phyloP scores from a whole-genome alignment of 352 stramenopile species.

The Globisporangium cylindrosporum region DNA sequence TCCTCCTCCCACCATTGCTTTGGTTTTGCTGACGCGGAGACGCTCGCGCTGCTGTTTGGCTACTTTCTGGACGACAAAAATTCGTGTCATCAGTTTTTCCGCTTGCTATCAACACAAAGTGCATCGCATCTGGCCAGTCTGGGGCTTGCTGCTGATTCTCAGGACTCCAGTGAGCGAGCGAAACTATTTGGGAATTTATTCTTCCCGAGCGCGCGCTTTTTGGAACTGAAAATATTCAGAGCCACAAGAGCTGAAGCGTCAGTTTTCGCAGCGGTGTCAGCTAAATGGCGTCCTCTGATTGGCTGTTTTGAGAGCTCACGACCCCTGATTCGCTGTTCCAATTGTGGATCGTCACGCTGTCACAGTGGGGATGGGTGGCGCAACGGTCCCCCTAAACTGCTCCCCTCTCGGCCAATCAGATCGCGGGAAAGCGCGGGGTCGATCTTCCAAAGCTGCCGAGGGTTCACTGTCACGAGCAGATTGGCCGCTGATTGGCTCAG shows the following conservation, averaged over 20 bases:
- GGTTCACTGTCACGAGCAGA: neutral
- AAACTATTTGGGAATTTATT: conserved; percentile 14
- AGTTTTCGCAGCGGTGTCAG: neutral
- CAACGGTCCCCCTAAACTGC: neutral
- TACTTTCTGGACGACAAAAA: neutral
- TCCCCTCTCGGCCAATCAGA: neutral
- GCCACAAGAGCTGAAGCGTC: neutral
- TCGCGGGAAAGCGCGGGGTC: neutral
- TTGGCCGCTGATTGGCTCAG: neutral
- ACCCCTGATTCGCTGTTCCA: neutral
- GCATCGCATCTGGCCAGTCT: neutral
- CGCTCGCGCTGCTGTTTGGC: conserved; percentile 8
- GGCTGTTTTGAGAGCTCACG: neutral
- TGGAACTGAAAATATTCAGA: conserved; percentile 2
- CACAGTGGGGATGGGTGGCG: neutral
- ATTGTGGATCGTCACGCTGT: conserved; percentile 3
- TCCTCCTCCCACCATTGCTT: neutral
- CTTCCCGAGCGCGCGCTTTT: neutral
- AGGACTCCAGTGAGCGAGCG: neutral
- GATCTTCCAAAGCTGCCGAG: neutral
- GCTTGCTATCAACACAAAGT: neutral
- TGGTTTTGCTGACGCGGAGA: conserved; percentile 1
- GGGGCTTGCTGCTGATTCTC: neutral
- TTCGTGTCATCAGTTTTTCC: neutral
- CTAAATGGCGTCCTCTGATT: conserved; percentile 1